phyloP scores from a whole-genome alignment of 257 asterid genomes.

The Ilex aquifolium region DNA sequence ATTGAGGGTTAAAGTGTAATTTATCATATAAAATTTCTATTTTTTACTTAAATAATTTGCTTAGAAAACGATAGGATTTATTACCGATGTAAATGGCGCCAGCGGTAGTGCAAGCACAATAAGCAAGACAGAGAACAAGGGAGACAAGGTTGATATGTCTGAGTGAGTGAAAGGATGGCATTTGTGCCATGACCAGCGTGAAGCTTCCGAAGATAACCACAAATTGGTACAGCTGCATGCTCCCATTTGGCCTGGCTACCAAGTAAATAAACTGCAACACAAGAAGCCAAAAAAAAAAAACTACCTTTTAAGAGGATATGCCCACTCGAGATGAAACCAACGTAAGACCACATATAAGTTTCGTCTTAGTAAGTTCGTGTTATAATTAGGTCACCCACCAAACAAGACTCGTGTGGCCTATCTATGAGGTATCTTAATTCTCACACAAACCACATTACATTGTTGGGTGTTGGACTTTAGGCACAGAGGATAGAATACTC shows the following conservation, averaged over 20 bases:
- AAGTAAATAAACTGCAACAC: conserved; percentile 47
- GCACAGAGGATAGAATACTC: too few species aligned
- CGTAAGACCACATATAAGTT: too few species aligned
- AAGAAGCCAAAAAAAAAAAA: neutral
- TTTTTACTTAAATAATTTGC: too few species aligned
- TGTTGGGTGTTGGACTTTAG: too few species aligned
- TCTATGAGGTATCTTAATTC: too few species aligned
- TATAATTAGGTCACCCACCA: neutral
- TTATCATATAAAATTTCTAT: too few species aligned
- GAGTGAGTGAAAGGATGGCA: conserved; percentile 73
- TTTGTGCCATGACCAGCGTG: conserved; percentile 58
- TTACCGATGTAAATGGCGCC: conserved; percentile 57
- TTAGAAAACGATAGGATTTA: too few species aligned
- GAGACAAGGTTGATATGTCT: conserved; percentile 69
- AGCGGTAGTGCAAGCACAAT: conserved; percentile 43
- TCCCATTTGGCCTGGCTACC: conserved; percentile 44
- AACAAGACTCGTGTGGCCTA: neutral
- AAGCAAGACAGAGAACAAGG: conserved; percentile 44
- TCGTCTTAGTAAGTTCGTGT: neutral
- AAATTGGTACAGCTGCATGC: conserved; percentile 59
- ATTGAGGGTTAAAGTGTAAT: too few species aligned
- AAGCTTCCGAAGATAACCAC: conserved; percentile 47
- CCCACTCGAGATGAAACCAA: too few species aligned
- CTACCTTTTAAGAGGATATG: too few species aligned
- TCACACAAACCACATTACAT: too few species aligned